Percentiles rank a stretch among this genome's conserved stretches.
Conservation (phyloP, 306 rosid species). For the Macrotyloma uniflorum region DNA sequence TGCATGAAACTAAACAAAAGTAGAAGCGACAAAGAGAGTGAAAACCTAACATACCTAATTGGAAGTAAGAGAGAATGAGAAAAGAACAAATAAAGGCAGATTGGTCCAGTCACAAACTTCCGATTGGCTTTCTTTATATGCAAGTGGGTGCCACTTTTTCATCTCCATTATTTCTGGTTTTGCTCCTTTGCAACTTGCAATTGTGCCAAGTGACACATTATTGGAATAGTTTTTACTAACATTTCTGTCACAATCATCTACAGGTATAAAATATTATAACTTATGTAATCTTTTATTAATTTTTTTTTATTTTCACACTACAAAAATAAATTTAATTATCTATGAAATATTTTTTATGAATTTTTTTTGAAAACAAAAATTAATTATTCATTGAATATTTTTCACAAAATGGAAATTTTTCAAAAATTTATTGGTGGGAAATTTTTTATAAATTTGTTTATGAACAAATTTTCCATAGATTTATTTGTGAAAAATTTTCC, state of each 20-base stretch:
- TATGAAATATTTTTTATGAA: too few species aligned
- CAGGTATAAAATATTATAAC: background rate
- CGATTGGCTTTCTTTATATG: constrained; percentile 19
- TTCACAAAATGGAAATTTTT: too few species aligned
- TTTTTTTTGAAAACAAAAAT: too few species aligned
- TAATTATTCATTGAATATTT: too few species aligned
- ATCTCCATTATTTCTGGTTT: constrained; percentile 31
- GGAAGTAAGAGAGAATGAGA: background rate
- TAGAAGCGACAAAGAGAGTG: constrained; percentile 21
- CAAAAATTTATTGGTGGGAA: too few species aligned
- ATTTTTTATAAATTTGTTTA: too few species aligned
- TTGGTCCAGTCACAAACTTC: constrained; percentile 19
- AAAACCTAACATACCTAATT: constrained; percentile 36
- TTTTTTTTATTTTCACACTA: background rate
- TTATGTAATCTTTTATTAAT: background rate
- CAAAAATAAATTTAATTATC: too few species aligned
- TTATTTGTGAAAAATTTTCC: too few species aligned
- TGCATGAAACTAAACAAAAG: background rate
- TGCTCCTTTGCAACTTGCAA: constrained; percentile 36
- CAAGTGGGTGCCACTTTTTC: constrained; percentile 39
- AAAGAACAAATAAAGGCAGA: constrained; percentile 28
- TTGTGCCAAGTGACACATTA: constrained; percentile 34
- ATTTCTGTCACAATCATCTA: background rate
- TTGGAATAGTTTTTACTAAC: constrained; percentile 22
- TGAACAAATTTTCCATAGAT: too few species aligned